Evolutionary conservation across 2,329 filamentous ascomycete species (phyloP).

Genomic region (Anthostomella pinea): DNA sequence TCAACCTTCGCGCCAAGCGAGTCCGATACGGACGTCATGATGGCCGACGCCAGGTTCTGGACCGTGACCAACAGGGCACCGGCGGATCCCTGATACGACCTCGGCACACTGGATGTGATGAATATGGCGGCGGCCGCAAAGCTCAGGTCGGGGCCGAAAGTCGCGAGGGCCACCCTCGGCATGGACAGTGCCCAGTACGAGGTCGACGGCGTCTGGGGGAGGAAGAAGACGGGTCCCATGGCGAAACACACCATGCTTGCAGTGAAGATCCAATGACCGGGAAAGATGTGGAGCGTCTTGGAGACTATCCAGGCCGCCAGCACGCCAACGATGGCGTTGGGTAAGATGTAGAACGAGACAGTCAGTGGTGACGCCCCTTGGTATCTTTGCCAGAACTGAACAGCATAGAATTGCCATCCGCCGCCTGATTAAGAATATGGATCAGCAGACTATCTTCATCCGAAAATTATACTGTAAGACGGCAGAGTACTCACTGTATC

Average conservation of each 20-base stretch:
- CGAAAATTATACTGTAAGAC: neutral
- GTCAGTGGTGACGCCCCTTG: conserved; percentile 39
- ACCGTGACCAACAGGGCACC: conserved; percentile 45
- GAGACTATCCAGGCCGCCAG: conserved; percentile 45
- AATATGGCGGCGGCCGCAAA: conserved; percentile 48
- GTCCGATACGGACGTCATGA: conserved; percentile 35
- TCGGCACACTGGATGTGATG: conserved; percentile 43
- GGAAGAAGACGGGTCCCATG: conserved; percentile 23
- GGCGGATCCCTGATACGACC: conserved; percentile 45
- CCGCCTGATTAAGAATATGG: conserved; percentile 17
- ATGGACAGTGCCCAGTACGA: conserved; percentile 44
- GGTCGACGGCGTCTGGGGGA: conserved; percentile 36
- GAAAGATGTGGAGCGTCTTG: conserved; percentile 42
- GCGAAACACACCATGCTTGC: conserved; percentile 37
- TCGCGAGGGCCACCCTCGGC: conserved; percentile 42
- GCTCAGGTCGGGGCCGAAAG: conserved; percentile 45
- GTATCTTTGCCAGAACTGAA: conserved; percentile 36
- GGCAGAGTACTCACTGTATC: conserved; percentile 17
- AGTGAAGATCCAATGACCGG: conserved; percentile 44
- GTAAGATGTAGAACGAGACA: conserved; percentile 42
- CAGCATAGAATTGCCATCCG: conserved; percentile 35
- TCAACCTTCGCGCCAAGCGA: conserved; percentile 32
- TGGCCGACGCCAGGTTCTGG: conserved; percentile 43
- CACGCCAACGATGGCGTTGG: conserved; percentile 43
- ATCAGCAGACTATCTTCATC: conserved; percentile 2